These are phyloP conservation scores for Postia placenta DNA, from an alignment of 768 basidiomycete genomes.

Conservation along the genomic window DNA sequence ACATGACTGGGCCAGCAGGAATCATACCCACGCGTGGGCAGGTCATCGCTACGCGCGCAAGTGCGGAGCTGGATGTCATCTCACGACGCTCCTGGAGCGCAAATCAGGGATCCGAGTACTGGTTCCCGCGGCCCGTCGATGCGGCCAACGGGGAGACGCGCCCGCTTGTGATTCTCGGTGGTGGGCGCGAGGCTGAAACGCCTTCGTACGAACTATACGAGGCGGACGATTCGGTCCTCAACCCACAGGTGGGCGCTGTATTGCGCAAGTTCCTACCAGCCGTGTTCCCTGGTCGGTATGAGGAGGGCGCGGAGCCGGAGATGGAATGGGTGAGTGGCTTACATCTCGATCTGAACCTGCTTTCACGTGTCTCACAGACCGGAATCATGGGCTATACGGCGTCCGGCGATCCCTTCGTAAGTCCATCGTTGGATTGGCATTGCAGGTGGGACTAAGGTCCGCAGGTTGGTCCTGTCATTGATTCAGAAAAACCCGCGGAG, in stretches of 20 bases:
- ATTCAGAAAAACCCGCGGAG: slow-evolving; percentile 13
- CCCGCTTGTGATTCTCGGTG: slow-evolving; percentile 71
- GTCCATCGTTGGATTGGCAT: slow-evolving; percentile 22
- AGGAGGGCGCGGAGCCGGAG: slow-evolving; percentile 46
- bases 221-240: slow-evolving; percentile 52
- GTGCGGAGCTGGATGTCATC: slow-evolving; percentile 32
- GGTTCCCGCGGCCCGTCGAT: slow-evolving; percentile 65
- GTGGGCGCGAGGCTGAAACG: slow-evolving; percentile 43
- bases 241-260: slow-evolving; percentile 38
- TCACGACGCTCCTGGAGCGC: slow-evolving; percentile 31
- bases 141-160: slow-evolving; percentile 21
- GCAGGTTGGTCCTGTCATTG: slow-evolving; percentile 60
- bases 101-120: slow-evolving; percentile 60
- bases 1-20: slow-evolving; percentile 44
- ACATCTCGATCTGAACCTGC: not conserved
- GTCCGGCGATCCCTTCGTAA: slow-evolving; percentile 59
- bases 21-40: slow-evolving; percentile 76
- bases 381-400: slow-evolving; percentile 79
- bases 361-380: slow-evolving; percentile 39
- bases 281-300: slow-evolving; percentile 51
- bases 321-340: slow-evolving; percentile 68
- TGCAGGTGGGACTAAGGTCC: not conserved
- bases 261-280: slow-evolving; percentile 56
- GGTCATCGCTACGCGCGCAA: slow-evolving; percentile 41
- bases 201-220: slow-evolving; percentile 45